Evolutionary conservation across 225 moss, liverwort and hornwort genomes (phyloP).

Genomic region (Sphagnum tenellum): DNA sequence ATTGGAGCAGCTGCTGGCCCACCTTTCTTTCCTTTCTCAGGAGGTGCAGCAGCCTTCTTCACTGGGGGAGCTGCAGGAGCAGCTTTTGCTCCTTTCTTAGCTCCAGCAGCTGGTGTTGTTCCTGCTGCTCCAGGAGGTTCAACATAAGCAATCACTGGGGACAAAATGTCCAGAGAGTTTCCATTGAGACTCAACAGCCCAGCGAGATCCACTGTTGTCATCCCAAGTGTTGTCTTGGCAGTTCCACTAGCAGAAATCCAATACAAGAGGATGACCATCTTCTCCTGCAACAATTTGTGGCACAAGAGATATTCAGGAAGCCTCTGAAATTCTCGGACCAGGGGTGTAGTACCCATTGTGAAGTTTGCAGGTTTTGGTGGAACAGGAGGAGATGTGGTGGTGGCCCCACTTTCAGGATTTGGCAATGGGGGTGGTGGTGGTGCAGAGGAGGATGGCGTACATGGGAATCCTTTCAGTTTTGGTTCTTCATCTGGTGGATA

Average conservation of each 20-base stretch:
- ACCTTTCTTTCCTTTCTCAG: conserved; percentile 19
- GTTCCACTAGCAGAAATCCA: conserved; percentile 67
- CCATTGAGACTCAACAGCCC: conserved; percentile 28
- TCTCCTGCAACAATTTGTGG: conserved; percentile 47
- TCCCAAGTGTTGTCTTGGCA: conserved; percentile 35
- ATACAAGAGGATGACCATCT: conserved; percentile 34
- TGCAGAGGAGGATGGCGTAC: conserved; percentile 13
- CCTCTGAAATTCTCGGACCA: conserved; percentile 38
- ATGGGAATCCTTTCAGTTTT: conserved; percentile 7
- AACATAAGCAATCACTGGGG: conserved; percentile 17
- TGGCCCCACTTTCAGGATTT: background rate
- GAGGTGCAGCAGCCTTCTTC: conserved; percentile 13
- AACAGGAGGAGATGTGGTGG: background rate
- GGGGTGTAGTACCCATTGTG: conserved; percentile 14
- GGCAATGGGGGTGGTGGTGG: background rate
- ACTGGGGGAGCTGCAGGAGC: background rate
- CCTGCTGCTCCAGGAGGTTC: background rate
- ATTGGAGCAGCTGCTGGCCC: conserved; percentile 1
- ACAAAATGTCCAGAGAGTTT: conserved; percentile 12
- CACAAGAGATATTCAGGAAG: conserved; percentile 51
- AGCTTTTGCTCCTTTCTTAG: conserved; percentile 11
- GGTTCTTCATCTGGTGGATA: conserved; percentile 14
- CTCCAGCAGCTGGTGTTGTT: conserved; percentile 7
- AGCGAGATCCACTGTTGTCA: conserved; percentile 30
- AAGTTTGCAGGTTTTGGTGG: conserved; percentile 18